A percentile compares a stretch with the other conserved stretches of the same genome.
These are phyloP conservation scores for Trichoderma cornu-damae DNA, from an alignment of 2,329 filamentous ascomycete species.

Conservation along the genomic window DNA sequence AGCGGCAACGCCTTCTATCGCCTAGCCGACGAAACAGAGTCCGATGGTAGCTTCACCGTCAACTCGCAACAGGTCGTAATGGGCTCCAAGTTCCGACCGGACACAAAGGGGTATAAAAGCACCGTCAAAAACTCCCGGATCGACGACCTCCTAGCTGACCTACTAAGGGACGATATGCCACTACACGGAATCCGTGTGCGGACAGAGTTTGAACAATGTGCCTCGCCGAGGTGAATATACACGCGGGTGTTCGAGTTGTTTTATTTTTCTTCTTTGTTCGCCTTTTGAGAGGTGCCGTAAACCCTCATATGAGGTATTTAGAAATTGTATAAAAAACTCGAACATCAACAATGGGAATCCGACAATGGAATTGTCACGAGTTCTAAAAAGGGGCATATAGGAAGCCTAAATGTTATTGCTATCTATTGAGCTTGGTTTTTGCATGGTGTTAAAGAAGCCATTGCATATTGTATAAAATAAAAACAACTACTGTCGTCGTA, in stretches of 20 bases:
- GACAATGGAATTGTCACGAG: background rate
- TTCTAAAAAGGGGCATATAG: background rate
- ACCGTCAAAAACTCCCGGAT: conserved; percentile 31
- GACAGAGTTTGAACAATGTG: conserved; percentile 33
- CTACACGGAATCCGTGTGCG: conserved; percentile 37
- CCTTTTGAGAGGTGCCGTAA: too few species aligned
- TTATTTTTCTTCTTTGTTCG: background rate
- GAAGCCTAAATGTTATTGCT: background rate
- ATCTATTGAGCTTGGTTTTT: background rate
- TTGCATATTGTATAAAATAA: background rate
- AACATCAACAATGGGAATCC: background rate
- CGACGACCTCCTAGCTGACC: conserved; percentile 24
- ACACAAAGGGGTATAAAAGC: conserved; percentile 30
- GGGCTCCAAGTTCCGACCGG: conserved; percentile 30
- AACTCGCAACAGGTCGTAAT: conserved; percentile 1
- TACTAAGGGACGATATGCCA: conserved; percentile 36
- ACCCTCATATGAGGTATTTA: background rate
- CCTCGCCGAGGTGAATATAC: background rate
- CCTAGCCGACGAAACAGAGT: conserved; percentile 32
- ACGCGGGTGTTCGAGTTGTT: background rate
- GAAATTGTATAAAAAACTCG: background rate
- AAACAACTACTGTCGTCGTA: background rate
- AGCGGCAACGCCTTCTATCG: conserved; percentile 31
- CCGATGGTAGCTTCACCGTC: conserved; percentile 20
- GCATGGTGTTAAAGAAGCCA: background rate